Percentiles rank a stretch among this genome's conserved stretches.
Conservation (phyloP, 1,284 basidiomycete species). For the Sporisorium iseilematis-ciliati region DNA sequence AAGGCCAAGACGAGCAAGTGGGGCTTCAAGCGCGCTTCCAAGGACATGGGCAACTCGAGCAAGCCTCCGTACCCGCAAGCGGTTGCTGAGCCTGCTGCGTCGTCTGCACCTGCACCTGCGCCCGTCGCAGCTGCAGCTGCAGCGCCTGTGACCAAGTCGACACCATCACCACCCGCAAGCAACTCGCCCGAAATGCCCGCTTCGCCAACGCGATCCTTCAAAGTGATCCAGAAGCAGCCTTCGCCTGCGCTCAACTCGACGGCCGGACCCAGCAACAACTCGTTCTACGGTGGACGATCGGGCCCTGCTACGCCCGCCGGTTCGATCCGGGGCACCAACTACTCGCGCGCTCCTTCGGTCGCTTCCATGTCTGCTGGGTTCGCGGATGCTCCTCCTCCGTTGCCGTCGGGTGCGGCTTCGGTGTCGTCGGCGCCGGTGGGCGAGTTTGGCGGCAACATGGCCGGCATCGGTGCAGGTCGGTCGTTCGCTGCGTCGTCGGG, state of each 20-base stretch:
- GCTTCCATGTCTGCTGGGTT: slow-evolving; percentile 51
- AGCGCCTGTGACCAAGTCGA: slow-evolving; percentile 11
- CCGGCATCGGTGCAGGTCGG: slow-evolving; percentile 46
- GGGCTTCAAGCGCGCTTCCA: slow-evolving; percentile 50
- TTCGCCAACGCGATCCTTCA: slow-evolving; percentile 47
- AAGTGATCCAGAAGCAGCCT: slow-evolving; percentile 47
- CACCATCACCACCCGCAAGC: slow-evolving; percentile 25
- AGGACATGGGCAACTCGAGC: slow-evolving; percentile 25
- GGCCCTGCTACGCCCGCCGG: slow-evolving; percentile 42
- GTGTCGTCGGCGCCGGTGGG: slow-evolving; percentile 30
- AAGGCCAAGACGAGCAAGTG: slow-evolving; percentile 44
- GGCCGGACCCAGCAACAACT: slow-evolving; percentile 34
- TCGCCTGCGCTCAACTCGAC: slow-evolving; percentile 14
- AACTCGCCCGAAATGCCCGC: slow-evolving; percentile 16
- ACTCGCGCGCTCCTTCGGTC: slow-evolving; percentile 46
- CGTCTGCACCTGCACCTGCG: slow-evolving; percentile 11
- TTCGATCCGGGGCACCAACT: slow-evolving; percentile 46
- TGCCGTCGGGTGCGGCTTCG: slow-evolving; percentile 41
- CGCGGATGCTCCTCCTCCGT: slow-evolving; percentile 32
- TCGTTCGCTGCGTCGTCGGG: slow-evolving; percentile 38
- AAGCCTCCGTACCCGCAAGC: slow-evolving; percentile 44
- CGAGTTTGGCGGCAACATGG: slow-evolving; percentile 53
- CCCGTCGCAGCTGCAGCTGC: background rate
- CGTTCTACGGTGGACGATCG: slow-evolving; percentile 15
- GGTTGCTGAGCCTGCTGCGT: slow-evolving; percentile 20